Percentiles rank a stretch among this genome's conserved stretches.
These are phyloP conservation scores for Xylariomycetidae sp. DNA, from an alignment of 2,329 filamentous ascomycete species.

Conservation along the genomic window DNA sequence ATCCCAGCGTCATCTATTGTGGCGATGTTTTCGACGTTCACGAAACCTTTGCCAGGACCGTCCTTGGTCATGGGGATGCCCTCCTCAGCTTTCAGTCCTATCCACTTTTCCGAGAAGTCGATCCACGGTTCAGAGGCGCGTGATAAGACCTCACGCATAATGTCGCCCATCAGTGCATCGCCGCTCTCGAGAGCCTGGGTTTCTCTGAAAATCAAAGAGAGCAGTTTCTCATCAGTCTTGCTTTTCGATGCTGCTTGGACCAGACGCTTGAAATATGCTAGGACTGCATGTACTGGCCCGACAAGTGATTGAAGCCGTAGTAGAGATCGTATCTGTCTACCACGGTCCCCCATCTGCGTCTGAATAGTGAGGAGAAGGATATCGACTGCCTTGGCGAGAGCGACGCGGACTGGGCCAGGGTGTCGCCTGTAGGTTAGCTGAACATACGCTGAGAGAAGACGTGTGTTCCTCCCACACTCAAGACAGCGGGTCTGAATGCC, in stretches of 20 bases:
- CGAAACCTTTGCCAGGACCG: slow-evolving; percentile 49
- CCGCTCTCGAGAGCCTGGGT: slow-evolving; percentile 59
- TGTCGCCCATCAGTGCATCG: slow-evolving; percentile 52
- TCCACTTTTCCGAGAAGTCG: slow-evolving; percentile 65
- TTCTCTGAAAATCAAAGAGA: slow-evolving; percentile 56
- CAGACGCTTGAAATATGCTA: slow-evolving; percentile 46
- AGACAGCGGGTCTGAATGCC: slow-evolving; percentile 42
- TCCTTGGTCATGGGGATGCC: slow-evolving; percentile 47
- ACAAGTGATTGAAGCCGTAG: slow-evolving; percentile 47
- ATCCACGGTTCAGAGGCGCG: slow-evolving; percentile 61
- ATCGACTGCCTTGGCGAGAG: slow-evolving; percentile 44
- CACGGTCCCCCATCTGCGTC: slow-evolving; percentile 39
- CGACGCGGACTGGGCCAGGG: slow-evolving; percentile 41
- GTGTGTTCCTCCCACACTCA: slow-evolving; percentile 40
- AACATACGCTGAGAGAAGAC: slow-evolving; percentile 41
- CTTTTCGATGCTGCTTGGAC: slow-evolving; percentile 39
- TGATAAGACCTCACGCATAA: slow-evolving; percentile 61
- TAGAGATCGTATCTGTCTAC: slow-evolving; percentile 38
- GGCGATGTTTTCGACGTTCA: slow-evolving; percentile 49
- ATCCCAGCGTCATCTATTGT: slow-evolving; percentile 55
- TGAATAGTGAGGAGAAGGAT: slow-evolving; percentile 44
- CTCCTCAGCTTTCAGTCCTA: slow-evolving; percentile 58
- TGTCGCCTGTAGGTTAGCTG: slow-evolving; percentile 38
- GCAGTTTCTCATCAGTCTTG: slow-evolving; percentile 51
- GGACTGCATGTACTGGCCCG: slow-evolving; percentile 39